Base-by-base conservation (phyloP, 768 basidiomycete genomes). In the Boletellus ananas region DNA sequence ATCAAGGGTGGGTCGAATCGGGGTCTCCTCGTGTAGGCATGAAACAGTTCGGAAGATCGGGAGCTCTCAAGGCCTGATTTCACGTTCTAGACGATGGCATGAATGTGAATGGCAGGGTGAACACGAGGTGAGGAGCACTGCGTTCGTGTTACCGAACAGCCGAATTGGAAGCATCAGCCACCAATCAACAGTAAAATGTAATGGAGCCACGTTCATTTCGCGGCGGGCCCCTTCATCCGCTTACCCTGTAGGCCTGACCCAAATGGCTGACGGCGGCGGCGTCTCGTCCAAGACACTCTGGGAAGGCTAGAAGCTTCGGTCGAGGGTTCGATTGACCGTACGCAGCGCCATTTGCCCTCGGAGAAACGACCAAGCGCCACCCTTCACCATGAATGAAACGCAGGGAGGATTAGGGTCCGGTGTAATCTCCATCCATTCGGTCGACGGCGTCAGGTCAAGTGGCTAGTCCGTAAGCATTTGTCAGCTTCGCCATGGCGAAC, bases 121-220 rank as follows among this genome's bases (percentile, higher is more conserved):
- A 61, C 64, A 65, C 41, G 64, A 65, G 64, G 64, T 59, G 37
- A 51, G 55, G 43, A 53, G 63, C 63, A 65, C 54, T 41, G 63
- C 56, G 40, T 52, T 36, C 5, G 23, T 34, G 34, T 43, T 50
- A 46, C 55, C 54, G 45, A 45, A 20, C 44, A 56, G 41, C 49
- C 59, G 56, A 43, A 41, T 56, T 46, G 55, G 57, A 59, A 47
- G n/a, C 48, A 17, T 36, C 44, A 54, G 51, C 43, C 47, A 56
- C 44, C 35, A 50, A 52, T 54, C 56, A 38, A 38, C 35, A 43
- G 42, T 52, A 21, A 20, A 41, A 41, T 45, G 48, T 50, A 51
- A 56, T 53, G 62, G 42, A 45, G 25, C 49, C 55, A 57, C 40
- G 54, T 51, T 56, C 49, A 49, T 43, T 35, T 51, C 38, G 51